Conservation (phyloP, 2,329 filamentous ascomycete genomes). For the Anthostomella pinea region DNA sequence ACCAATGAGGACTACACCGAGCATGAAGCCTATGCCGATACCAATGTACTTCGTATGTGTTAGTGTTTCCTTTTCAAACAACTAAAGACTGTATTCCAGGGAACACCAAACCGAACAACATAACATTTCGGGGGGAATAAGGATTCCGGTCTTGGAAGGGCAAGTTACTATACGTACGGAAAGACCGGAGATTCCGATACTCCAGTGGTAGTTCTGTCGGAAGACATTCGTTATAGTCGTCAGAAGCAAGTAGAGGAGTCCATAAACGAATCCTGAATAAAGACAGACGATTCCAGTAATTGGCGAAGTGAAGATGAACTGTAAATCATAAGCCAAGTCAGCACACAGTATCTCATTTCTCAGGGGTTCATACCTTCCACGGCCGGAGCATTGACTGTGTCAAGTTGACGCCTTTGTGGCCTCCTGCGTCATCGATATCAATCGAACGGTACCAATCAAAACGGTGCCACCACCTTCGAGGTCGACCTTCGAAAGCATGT, state of each 20-base stretch:
- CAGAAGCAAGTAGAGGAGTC: constrained; percentile 12
- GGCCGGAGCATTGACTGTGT: constrained; percentile 6
- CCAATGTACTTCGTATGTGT: too few relatives aligned
- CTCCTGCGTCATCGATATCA: not conserved
- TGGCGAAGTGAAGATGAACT: constrained; percentile 12
- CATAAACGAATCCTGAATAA: constrained; percentile 13
- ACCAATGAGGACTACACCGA: constrained; percentile 8
- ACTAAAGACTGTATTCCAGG: too few relatives aligned
- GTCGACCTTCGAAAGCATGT: constrained; percentile 7
- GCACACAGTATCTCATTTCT: not conserved
- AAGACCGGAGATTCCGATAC: constrained; percentile 10
- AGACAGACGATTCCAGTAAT: constrained; percentile 10
- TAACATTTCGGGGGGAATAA: too few relatives aligned
- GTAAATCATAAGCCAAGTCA: not conserved
- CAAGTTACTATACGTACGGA: too few relatives aligned
- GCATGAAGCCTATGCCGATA: constrained; percentile 11
- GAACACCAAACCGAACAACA: too few relatives aligned
- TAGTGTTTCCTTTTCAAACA: too few relatives aligned
- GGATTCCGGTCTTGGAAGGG: too few relatives aligned
- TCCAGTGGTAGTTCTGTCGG: constrained; percentile 9
- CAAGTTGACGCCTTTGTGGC: constrained; percentile 4
- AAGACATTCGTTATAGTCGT: constrained; percentile 13
- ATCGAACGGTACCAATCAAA: constrained; percentile 12
- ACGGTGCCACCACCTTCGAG: constrained; percentile 9
- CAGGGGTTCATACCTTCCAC: constrained; percentile 5